Conservation (phyloP, 2,329 filamentous ascomycete genomes). For the Sarocladium kiliense region DNA sequence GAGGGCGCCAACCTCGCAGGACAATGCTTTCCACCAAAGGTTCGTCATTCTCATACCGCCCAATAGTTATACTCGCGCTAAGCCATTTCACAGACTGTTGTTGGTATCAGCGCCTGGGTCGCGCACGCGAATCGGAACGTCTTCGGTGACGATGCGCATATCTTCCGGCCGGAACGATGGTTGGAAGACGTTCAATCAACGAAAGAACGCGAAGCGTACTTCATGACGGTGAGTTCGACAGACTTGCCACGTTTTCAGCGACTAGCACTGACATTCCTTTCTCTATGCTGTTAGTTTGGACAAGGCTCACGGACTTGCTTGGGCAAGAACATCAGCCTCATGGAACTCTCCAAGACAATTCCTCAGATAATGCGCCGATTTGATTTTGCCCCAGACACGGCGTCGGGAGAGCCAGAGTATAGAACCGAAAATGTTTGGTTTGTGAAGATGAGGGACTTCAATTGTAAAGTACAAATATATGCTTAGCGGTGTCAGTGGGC, state of each 20-base stretch:
- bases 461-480: neutral
- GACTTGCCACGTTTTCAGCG: neutral
- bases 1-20: slow-evolving; percentile 34
- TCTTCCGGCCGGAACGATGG: slow-evolving; percentile 35
- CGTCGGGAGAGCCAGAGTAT: neutral
- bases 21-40: slow-evolving; percentile 18
- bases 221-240: slow-evolving; percentile 19
- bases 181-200: slow-evolving; percentile 12
- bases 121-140: slow-evolving; percentile 32
- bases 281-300: slow-evolving; percentile 26
- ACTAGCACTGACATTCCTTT: neutral
- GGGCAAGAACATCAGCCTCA: slow-evolving; percentile 35
- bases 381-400: slow-evolving; percentile 21
- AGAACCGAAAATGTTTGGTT: neutral
- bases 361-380: slow-evolving; percentile 29
- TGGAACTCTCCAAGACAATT: slow-evolving; percentile 38
- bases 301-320: slow-evolving; percentile 36
- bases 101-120: slow-evolving; percentile 36
- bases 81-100: slow-evolving; percentile 19
- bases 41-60: no score
- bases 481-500: neutral
- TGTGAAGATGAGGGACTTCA: neutral
- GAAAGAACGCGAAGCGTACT: slow-evolving; percentile 23
- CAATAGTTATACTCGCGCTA: no score
- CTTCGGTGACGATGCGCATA: slow-evolving; percentile 30